Evolutionary conservation across 768 basidiomycete species (phyloP).

Genomic region (Phaffia tasmanica): DNA sequence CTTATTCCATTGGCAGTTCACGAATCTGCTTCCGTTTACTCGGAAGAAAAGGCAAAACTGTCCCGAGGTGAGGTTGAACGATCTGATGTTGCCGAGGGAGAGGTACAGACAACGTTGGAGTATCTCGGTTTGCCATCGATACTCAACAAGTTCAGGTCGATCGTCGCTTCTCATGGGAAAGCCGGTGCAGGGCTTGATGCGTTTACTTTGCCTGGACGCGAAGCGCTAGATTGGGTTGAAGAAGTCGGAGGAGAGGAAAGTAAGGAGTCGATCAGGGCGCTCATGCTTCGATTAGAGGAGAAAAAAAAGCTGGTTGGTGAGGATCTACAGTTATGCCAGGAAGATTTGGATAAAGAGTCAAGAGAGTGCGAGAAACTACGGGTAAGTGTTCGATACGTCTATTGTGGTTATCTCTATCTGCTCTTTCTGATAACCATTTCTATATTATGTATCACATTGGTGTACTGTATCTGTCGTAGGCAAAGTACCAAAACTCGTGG

Average conservation of each 20-base stretch:
- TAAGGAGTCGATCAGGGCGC: constrained; percentile 44
- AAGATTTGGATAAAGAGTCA: constrained; percentile 68
- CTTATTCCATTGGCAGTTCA: constrained; percentile 88
- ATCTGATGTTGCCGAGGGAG: constrained; percentile 69
- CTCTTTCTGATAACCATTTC: background rate
- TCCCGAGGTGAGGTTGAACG: constrained; percentile 81
- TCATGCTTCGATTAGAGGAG: constrained; percentile 43
- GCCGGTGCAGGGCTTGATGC: constrained; percentile 38
- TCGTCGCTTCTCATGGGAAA: constrained; percentile 53
- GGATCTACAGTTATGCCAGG: constrained; percentile 53
- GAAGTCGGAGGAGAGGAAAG: constrained; percentile 44
- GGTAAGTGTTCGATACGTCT: constrained; percentile 30
- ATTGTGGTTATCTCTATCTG: background rate
- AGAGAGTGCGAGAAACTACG: constrained; percentile 79
- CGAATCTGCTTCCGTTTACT: constrained; percentile 90
- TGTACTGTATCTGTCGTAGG: constrained; percentile 32
- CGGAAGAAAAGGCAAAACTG: constrained; percentile 94
- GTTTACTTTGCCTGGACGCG: constrained; percentile 9
- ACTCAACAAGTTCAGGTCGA: constrained; percentile 53
- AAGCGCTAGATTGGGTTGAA: constrained; percentile 27
- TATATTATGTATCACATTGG: background rate
- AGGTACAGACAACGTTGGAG: constrained; percentile 66
- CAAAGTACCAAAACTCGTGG: constrained; percentile 78
- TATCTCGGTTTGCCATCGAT: constrained; percentile 67
- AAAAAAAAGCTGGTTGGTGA: constrained; percentile 54